These are phyloP conservation scores for Senecio squalidus DNA, from an alignment of 140 eudicot species.

Conservation along the genomic window DNA sequence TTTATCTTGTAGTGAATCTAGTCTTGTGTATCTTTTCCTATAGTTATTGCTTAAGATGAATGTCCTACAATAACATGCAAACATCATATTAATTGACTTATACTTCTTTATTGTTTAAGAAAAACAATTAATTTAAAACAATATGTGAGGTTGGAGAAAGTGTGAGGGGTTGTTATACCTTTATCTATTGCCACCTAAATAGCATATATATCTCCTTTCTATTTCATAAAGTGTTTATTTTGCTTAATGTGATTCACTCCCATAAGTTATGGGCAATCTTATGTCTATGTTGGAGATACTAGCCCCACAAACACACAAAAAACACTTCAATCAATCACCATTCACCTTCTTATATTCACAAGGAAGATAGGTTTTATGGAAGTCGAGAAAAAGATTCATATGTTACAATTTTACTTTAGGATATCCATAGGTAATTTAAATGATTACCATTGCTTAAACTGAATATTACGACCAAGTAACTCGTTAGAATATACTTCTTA, in stretches of 20 bases:
- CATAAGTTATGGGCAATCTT: slow-evolving; percentile 40
- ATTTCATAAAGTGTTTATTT: slow-evolving; percentile 4
- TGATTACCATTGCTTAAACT: too few relatives aligned
- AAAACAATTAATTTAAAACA: too few relatives aligned
- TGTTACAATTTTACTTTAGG: too few relatives aligned
- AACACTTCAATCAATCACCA: neutral
- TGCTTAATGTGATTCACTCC: slow-evolving; percentile 16
- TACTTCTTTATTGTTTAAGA: too few relatives aligned
- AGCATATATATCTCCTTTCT: neutral
- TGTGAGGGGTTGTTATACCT: slow-evolving; percentile 33
- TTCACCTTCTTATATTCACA: slow-evolving; percentile 6
- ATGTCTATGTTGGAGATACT: slow-evolving; percentile 5
- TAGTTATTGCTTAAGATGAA: too few relatives aligned
- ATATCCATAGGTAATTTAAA: too few relatives aligned
- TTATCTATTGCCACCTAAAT: neutral
- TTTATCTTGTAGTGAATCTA: too few relatives aligned
- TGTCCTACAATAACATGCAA: too few relatives aligned
- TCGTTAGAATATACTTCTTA: too few relatives aligned
- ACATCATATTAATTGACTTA: too few relatives aligned
- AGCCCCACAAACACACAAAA: slow-evolving; percentile 5
- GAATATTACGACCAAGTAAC: too few relatives aligned
- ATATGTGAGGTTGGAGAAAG: slow-evolving; percentile 28
- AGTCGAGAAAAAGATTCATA: neutral
- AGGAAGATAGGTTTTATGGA: slow-evolving; percentile 13
- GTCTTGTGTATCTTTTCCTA: too few relatives aligned